Base-by-base conservation (phyloP, 2,329 filamentous ascomycete genomes). In the Tetracladium maxilliforme region DNA sequence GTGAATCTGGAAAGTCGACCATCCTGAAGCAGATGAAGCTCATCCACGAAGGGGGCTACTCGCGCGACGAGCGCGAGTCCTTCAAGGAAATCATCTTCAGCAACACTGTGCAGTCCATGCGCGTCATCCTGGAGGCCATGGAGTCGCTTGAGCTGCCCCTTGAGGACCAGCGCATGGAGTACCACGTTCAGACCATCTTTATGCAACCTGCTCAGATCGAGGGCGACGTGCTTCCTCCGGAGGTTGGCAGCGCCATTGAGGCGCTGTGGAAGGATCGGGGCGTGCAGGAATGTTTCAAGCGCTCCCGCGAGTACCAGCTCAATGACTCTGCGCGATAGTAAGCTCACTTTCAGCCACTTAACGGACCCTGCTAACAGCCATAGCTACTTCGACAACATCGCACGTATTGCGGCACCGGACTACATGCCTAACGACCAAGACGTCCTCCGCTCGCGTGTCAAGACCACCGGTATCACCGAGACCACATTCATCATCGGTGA, bases 11-110 rank as follows among this genome's bases (percentile, higher is more conserved):
- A 54, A 92, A 92, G 59, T 92, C 83, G 29, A 92, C 83, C 16
- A 92, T 92, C 42, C 63, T 92, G 42, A 92, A 92, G 60, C 83
- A 92, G 64, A 92, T 92, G 83, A 98, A 95, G 68, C 79, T 98
- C 47, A 98, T 98, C 47, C 83, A 98, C 55, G 90, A 98, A 64
- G 90, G 90, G 36, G 87, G 90, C 41, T 98, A 95, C 63, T 95
- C 90, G 34, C 80, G 87, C 52, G 90, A 95, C 39, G 70, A 76
- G 50, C 63, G 69, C 34, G 69, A 75, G 48, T 73, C 67, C 6
- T 75, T 75, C 60, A 74, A 75, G 51, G 70, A 75, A 42, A 74
- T 74, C 43, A 74, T 76, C 45, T 75, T 73, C 55, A 73, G 66
- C 55, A 76, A 76, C 51, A 74, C 69, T 2, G 69, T 75, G 10